A percentile compares a stretch with the other conserved stretches of the same genome.
phyloP scores from a whole-genome alignment of 73 alveolate species.

The Tetrahymena malaccensis region DNA sequence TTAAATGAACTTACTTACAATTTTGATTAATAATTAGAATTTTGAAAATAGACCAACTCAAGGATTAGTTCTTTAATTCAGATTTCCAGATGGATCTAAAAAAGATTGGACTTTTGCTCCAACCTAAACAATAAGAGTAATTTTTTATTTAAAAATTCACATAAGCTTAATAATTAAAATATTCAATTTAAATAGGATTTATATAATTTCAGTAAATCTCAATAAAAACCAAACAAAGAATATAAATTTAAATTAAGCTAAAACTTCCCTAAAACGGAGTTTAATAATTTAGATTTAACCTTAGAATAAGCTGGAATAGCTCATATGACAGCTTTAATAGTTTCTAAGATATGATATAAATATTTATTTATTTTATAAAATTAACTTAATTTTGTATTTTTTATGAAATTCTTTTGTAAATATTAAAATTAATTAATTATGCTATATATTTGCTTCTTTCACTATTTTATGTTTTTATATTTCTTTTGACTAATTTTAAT shows the following conservation, averaged over 20 bases:
- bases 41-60: neutral
- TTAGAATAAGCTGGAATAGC: neutral
- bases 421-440: too few species aligned
- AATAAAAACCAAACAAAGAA: neutral
- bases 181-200: neutral
- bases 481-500: too few species aligned
- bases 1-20: neutral
- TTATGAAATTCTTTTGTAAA: neutral
- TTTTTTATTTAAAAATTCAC: neutral
- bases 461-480: too few species aligned
- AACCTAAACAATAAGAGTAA: neutral
- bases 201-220: neutral
- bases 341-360: neutral
- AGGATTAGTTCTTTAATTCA: neutral
- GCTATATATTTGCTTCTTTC: too few species aligned
- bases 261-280: neutral
- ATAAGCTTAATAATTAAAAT: neutral
- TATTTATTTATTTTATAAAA: neutral
- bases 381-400: neutral
- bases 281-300: neutral
- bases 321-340: neutral
- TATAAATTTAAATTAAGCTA: neutral
- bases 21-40: neutral
- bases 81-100: neutral
- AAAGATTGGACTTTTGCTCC: neutral